phyloP scores from a whole-genome alignment of 768 basidiomycete species.

The Grammothele lineata region DNA sequence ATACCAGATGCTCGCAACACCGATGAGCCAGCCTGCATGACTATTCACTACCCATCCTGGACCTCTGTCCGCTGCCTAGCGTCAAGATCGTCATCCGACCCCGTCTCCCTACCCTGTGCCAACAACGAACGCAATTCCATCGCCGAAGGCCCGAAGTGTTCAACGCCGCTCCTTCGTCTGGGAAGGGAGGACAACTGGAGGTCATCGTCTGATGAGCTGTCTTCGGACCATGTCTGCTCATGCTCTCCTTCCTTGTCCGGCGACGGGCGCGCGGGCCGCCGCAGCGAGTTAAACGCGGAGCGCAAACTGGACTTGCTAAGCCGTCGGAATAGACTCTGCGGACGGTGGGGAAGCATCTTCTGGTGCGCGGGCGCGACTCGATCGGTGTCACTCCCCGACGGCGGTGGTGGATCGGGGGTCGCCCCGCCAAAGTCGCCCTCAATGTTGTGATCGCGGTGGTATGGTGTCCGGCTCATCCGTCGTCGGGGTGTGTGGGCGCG shows the following conservation, averaged over 20 bases:
- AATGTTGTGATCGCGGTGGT: background rate
- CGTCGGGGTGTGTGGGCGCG: slow-evolving; percentile 1
- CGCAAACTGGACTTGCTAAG: slow-evolving; percentile 20
- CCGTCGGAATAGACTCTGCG: slow-evolving; percentile 16
- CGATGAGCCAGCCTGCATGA: no score
- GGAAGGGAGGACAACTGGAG: slow-evolving; percentile 22
- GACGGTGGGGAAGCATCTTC: background rate
- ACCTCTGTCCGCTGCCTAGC: no score
- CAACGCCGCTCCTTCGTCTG: slow-evolving; percentile 7
- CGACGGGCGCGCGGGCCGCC: slow-evolving; percentile 10
- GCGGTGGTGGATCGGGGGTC: slow-evolving; percentile 17
- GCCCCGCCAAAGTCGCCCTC: slow-evolving; percentile 13
- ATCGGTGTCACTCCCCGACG: slow-evolving; percentile 10
- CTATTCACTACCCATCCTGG: no score
- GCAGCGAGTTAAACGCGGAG: slow-evolving; percentile 21
- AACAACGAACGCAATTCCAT: slow-evolving; percentile 13
- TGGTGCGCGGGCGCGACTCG: background rate
- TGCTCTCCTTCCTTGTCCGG: background rate
- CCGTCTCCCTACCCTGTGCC: background rate
- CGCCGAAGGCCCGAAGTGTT: slow-evolving; percentile 9
- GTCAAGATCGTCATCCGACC: slow-evolving; percentile 4
- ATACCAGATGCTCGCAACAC: no score
- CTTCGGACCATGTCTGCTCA: slow-evolving; percentile 20
- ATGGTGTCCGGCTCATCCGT: no score
- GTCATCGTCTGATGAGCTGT: slow-evolving; percentile 26